Conservation (phyloP, 208 protist genomes). For the Acanthamoeba sp. region DNA sequence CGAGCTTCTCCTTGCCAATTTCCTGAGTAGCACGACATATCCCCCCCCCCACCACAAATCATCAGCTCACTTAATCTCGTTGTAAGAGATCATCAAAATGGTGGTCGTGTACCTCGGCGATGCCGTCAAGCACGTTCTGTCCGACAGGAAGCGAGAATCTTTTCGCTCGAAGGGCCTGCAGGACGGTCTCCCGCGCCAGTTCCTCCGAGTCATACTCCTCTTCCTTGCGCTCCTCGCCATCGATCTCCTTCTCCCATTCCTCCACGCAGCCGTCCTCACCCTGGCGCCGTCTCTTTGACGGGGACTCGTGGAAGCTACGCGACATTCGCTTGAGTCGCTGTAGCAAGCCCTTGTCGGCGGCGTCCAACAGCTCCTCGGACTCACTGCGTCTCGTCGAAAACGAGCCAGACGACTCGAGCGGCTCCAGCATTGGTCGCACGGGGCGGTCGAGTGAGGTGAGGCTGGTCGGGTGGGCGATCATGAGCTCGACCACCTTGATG, state of each 20-base stretch:
- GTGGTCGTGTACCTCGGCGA: not conserved
- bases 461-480: not conserved
- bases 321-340: slow-evolving; percentile 58
- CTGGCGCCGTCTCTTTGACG: not conserved
- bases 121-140: slow-evolving; percentile 17
- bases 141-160: slow-evolving; percentile 13
- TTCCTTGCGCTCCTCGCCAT: not conserved
- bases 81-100: too few relatives aligned
- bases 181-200: not conserved
- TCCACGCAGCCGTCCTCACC: slow-evolving; percentile 6
- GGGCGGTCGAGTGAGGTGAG: slow-evolving; percentile 5
- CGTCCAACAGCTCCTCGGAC: not conserved
- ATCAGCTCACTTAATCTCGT: too few relatives aligned
- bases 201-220: not conserved
- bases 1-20: slow-evolving; percentile 8
- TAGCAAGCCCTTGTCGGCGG: slow-evolving; percentile 18
- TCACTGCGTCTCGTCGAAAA: not conserved
- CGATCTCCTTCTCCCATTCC: slow-evolving; percentile 50
- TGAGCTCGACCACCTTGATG: slow-evolving; percentile 34
- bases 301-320: slow-evolving; percentile 53
- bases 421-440: not conserved
- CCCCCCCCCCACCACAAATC: too few relatives aligned
- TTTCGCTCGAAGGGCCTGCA: slow-evolving; percentile 26
- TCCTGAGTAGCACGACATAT: not conserved
- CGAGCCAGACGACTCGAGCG: not conserved